Conservation (phyloP, 176 grass and related monocot genomes). For the Miscanthus lutarioriparius region DNA sequence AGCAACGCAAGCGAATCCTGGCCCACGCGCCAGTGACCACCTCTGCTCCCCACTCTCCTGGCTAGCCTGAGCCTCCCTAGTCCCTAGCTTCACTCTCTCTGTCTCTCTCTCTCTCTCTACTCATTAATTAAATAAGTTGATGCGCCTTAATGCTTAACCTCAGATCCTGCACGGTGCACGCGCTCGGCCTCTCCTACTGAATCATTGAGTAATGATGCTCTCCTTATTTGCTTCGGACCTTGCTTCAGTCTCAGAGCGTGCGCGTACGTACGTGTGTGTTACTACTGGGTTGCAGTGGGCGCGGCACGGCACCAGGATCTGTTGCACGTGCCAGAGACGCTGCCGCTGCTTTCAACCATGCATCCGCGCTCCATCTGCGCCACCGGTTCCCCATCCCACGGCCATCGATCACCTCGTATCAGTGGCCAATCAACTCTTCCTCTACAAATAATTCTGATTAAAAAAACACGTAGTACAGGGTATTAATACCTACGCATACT, state of each 20-base stretch:
- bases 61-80: no score
- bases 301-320: no score
- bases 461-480: not conserved
- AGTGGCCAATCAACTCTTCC: not conserved
- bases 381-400: not conserved
- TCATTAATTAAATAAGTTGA: not conserved
- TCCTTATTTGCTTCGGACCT: not conserved
- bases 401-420: not conserved
- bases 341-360: no score
- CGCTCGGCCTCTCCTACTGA: not conserved
- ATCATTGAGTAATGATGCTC: constrained; percentile 52
- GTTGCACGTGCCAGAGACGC: no score
- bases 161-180: not conserved
- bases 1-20: no score
- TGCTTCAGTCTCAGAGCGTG: not conserved
- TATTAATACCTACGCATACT: not conserved
- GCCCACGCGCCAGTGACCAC: no score
- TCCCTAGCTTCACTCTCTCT: no score
- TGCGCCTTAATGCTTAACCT: constrained; percentile 15
- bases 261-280: no score
- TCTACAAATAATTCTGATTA: no score
- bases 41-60: no score
- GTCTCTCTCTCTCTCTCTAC: no score
- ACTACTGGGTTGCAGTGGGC: no score
- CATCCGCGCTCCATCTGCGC: not conserved